Base-by-base conservation (phyloP, 805 yeast genomes). In the Wickerhamomyces chaumierensis region DNA sequence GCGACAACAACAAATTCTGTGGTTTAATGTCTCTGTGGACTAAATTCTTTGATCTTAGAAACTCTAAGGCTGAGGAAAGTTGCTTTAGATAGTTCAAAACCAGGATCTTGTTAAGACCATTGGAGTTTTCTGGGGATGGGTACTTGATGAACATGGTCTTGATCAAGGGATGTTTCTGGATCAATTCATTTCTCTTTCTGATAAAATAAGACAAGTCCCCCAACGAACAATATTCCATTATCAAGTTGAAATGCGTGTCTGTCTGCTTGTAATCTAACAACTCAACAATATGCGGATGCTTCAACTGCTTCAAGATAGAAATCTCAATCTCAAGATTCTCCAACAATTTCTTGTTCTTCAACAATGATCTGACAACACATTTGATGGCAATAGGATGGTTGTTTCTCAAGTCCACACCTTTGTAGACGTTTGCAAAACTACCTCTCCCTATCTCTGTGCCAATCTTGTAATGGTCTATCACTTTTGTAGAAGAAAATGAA, bases 1-100 rank as follows among this genome's bases (percentile, higher is more conserved):
- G 94, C 37, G 84, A 78, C 42, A 92, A 65, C 44, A 92, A 58
- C 39, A 82, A 58, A 52, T 83, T 83, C 57, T 90, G 98, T 1
- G 98, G 98, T 58, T 90, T 90, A 48, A 90, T 82, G 60, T 90
- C 98, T 52, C 98, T 69, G 57, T 90, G 98, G 15, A 92, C 95
- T 48, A 92, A 71, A 55, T 87, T 82, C 56, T 81, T 81, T 31
- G 75, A 71, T 49, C 96, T 71, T 49, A 92, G 63, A 52, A 92
- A 92, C 57, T 75, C 69, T 41, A 92, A 68, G 1, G 97, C 94
- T 5, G 86, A 75, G 0, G 92, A 74, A 44, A 92, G 69, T 54
- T 92, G 98, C 52, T 85, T 81, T 42, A 88, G 62, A 51, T 90
- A 88, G 57, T 88, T 95, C 23, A 84, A 59, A 32, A 86, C 90